A percentile compares a stretch with the other conserved stretches of the same genome.
Evolutionary conservation across 495 filamentous ascomycete genomes (phyloP).

Genomic region (Pyronema domesticum): DNA sequence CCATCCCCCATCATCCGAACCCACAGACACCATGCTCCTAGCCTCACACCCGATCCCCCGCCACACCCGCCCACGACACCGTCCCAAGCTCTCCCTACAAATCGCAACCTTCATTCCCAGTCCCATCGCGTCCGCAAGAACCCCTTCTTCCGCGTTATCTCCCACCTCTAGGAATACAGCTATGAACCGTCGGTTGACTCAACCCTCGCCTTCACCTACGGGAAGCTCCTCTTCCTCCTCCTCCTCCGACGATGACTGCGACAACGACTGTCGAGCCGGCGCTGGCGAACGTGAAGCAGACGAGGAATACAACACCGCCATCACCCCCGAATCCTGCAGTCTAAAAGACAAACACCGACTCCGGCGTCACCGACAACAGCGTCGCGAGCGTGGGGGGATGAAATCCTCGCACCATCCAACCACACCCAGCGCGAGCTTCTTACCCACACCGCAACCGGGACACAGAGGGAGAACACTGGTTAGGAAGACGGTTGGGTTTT

Average conservation of each 20-base stretch:
- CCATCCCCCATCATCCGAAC: too few relatives aligned
- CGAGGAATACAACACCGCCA: background rate
- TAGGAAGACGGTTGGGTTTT: background rate
- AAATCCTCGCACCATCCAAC: background rate
- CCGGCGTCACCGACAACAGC: background rate
- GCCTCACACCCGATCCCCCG: too few relatives aligned
- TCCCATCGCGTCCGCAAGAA: background rate
- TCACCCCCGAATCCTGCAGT: background rate
- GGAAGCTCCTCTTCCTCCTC: background rate
- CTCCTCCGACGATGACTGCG: background rate
- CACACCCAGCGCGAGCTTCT: background rate
- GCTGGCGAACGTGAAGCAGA: too few relatives aligned
- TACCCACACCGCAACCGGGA: background rate
- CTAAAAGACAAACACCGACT: background rate
- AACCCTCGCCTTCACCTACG: background rate
- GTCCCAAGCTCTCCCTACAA: background rate
- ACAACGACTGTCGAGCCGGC: too few relatives aligned
- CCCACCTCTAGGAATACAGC: background rate
- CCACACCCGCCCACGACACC: background rate
- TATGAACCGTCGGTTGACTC: background rate
- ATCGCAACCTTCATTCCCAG: background rate
- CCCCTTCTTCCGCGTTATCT: background rate
- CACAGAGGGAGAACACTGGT: background rate
- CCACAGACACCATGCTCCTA: too few relatives aligned
- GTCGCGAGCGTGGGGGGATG: background rate